Conservation (phyloP, 345 rosid genomes). For the Eucalyptus microcorys region DNA sequence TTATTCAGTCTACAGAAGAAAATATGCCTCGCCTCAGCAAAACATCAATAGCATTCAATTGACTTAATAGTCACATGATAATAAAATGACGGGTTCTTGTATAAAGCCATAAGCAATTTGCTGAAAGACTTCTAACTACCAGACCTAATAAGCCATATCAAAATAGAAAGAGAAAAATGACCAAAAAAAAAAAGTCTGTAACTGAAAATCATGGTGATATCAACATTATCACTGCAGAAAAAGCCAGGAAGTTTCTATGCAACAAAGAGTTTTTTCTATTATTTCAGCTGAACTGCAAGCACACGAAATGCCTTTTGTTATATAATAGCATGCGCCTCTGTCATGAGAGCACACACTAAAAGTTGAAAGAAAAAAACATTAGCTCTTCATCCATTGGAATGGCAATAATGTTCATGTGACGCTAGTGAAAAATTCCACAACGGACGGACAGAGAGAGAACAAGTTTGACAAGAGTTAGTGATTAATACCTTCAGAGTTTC, state of each 20-base stretch:
- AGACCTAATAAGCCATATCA: not conserved
- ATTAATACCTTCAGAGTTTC: slow-evolving; percentile 56
- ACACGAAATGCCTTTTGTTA: not conserved
- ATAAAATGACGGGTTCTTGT: not conserved
- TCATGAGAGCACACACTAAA: not conserved
- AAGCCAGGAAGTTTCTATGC: not conserved
- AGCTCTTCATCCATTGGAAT: not conserved
- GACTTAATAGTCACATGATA: not conserved
- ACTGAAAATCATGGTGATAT: not conserved
- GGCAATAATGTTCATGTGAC: not conserved
- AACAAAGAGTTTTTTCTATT: not conserved
- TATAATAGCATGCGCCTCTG: not conserved
- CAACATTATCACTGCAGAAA: not conserved
- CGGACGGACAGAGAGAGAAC: not conserved
- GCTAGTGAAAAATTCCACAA: not conserved
- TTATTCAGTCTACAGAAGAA: not conserved
- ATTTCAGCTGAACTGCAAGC: not conserved
- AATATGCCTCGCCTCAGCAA: not conserved
- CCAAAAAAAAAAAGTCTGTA: not conserved
- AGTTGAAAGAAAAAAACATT: not conserved
- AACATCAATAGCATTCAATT: not conserved
- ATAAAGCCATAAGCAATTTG: not conserved
- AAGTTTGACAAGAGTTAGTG: not conserved
- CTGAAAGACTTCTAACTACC: not conserved
- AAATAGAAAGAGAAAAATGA: not conserved